Evolutionary conservation across 2,329 filamentous ascomycete genomes (phyloP).

Genomic region (Nemania serpens): DNA sequence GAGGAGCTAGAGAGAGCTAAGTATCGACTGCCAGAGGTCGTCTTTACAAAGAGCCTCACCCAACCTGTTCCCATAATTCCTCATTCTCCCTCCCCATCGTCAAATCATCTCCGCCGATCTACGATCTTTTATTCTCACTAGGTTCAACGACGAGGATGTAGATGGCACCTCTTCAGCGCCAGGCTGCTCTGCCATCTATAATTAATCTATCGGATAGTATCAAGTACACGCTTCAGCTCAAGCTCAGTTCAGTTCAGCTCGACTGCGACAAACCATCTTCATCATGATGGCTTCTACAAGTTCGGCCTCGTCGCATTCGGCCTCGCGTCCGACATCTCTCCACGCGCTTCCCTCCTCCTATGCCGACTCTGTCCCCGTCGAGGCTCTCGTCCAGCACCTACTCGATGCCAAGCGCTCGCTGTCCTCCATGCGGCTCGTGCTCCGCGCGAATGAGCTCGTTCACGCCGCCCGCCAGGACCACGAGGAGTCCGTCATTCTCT

Average conservation of each 20-base stretch:
- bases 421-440: conserved; percentile 79
- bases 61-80: neutral
- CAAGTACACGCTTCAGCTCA: too few species aligned
- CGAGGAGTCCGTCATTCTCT: conserved; percentile 77
- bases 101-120: neutral
- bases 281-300: conserved; percentile 35
- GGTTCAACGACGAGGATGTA: conserved; percentile 25
- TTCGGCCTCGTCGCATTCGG: conserved; percentile 34
- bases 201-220: neutral
- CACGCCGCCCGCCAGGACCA: conserved; percentile 74
- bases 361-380: conserved; percentile 58
- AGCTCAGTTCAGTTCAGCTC: conserved; percentile 2
- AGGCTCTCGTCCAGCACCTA: conserved; percentile 81
- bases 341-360: conserved; percentile 45
- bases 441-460: conserved; percentile 85
- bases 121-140: neutral
- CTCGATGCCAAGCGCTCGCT: conserved; percentile 87
- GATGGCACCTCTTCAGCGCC: conserved; percentile 21
- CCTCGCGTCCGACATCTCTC: conserved; percentile 26
- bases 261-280: neutral
- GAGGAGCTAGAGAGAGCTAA: too few species aligned
- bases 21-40: neutral
- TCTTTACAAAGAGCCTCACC: conserved; percentile 2
- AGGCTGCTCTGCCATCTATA: conserved; percentile 16
- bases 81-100: neutral